phyloP scores from a whole-genome alignment of 2,329 filamentous ascomycete species.

The Zymoseptoria tritici region DNA sequence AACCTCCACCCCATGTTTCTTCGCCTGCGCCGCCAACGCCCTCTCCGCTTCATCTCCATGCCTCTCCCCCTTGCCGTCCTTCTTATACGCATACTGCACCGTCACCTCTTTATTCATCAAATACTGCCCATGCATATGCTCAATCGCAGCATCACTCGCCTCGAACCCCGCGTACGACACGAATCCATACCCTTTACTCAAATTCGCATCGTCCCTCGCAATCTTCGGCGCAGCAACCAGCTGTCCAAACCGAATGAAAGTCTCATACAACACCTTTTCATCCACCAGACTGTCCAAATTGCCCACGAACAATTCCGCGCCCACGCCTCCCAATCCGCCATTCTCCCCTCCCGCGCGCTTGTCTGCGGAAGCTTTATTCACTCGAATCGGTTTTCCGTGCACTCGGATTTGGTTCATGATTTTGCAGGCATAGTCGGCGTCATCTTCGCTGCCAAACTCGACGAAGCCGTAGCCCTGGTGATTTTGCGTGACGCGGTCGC shows the following conservation, averaged over 20 bases:
- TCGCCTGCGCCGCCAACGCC: constrained; percentile 82
- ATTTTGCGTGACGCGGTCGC: constrained; percentile 92
- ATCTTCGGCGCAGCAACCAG: constrained; percentile 82
- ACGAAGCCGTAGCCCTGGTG: constrained; percentile 99
- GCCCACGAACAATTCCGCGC: constrained; percentile 92
- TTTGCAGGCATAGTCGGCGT: constrained; percentile 92
- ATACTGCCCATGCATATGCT: constrained; percentile 92
- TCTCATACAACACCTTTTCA: constrained; percentile 93
- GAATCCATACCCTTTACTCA: constrained; percentile 94
- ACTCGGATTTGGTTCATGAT: constrained; percentile 95
- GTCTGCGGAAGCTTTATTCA: constrained; percentile 91
- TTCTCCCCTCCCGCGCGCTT: constrained; percentile 73
- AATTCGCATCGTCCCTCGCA: constrained; percentile 77
- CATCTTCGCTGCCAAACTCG: constrained; percentile 90
- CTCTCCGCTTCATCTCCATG: constrained; percentile 93
- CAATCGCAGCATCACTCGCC: constrained; percentile 81
- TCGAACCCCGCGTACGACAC: constrained; percentile 91
- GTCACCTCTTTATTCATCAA: constrained; percentile 94
- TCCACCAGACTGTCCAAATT: constrained; percentile 92
- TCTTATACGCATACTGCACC: constrained; percentile 98
- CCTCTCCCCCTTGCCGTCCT: constrained; percentile 93
- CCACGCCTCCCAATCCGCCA: constrained; percentile 83
- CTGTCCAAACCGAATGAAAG: constrained; percentile 83
- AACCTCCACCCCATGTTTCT: constrained; percentile 86
- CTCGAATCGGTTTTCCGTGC: constrained; percentile 88